Evolutionary conservation across 768 basidiomycete species (phyloP).

Genomic region (Fistulinella prunicolor): DNA sequence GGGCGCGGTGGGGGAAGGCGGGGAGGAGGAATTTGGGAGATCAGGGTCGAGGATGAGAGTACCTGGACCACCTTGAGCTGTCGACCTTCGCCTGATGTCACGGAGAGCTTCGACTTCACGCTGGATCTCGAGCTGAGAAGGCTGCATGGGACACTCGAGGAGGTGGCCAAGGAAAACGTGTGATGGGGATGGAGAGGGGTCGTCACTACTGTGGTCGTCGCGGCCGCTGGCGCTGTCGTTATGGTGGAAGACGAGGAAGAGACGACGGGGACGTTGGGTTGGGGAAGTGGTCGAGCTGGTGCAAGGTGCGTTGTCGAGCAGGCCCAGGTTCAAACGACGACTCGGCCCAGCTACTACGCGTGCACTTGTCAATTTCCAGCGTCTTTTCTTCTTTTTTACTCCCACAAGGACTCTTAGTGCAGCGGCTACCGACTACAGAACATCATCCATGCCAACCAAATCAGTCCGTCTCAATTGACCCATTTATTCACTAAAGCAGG

Average conservation of each 20-base stretch:
- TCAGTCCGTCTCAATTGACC: constrained; percentile 15
- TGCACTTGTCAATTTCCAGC: constrained; percentile 7
- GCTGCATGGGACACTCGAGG: constrained; percentile 48
- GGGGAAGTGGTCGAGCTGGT: background rate
- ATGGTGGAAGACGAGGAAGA: constrained; percentile 1
- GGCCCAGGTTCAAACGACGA: background rate
- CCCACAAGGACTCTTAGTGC: background rate
- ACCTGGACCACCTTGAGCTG: constrained; percentile 68
- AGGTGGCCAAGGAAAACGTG: constrained; percentile 16
- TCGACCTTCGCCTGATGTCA: constrained; percentile 82
- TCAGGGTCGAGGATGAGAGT: constrained; percentile 88
- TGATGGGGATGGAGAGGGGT: constrained; percentile 6
- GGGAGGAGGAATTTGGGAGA: constrained; percentile 71
- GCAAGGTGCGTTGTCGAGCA: constrained; percentile 4
- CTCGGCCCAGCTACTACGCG: background rate
- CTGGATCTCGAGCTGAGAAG: constrained; percentile 81
- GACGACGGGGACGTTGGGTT: background rate
- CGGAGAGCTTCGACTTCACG: constrained; percentile 83
- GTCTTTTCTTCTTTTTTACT: background rate
- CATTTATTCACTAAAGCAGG: constrained; percentile 9
- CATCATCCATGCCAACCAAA: constrained; percentile 17
- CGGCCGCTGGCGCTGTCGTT: constrained; percentile 7
- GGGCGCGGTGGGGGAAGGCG: constrained; percentile 52
- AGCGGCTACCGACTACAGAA: constrained; percentile 17
- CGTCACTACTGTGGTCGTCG: constrained; percentile 10